A percentile compares a stretch with the other conserved stretches of the same genome.
Evolutionary conservation across 179 eudicot species (phyloP).

Genomic region (Silene noctiflora): DNA sequence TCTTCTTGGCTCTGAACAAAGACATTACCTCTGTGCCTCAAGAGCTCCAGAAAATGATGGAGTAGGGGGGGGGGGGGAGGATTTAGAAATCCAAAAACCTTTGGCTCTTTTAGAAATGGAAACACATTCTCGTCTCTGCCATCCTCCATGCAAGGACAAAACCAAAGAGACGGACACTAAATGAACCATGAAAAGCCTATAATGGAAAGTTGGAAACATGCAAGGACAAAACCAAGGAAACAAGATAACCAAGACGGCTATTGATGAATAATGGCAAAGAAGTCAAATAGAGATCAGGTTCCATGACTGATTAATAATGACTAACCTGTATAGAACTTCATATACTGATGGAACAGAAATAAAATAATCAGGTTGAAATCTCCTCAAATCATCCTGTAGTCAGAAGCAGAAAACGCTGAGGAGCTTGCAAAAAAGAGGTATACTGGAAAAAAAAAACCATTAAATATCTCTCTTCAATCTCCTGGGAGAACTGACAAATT

Average conservation of each 20-base stretch:
- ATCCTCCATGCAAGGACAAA: too few species aligned
- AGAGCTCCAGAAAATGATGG: too few species aligned
- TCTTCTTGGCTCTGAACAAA: too few species aligned
- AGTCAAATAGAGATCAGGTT: not conserved
- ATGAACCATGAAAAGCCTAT: not conserved
- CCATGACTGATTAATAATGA: slow-evolving; percentile 1
- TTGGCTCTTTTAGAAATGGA: not conserved
- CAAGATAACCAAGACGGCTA: not conserved
- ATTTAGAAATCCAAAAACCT: too few species aligned
- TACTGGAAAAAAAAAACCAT: not conserved
- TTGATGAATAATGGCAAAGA: not conserved
- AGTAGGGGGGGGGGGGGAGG: too few species aligned
- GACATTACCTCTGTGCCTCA: too few species aligned
- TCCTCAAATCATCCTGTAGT: slow-evolving; percentile 79
- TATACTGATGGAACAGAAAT: slow-evolving; percentile 84
- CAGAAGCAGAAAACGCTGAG: slow-evolving; percentile 16
- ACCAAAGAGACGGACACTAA: too few species aligned
- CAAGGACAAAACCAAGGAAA: not conserved
- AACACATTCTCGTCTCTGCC: not conserved
- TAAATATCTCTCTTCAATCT: not conserved
- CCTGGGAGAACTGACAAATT: not conserved
- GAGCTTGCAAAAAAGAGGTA: not conserved
- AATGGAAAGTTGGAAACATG: not conserved
- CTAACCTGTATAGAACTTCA: slow-evolving; percentile 89
- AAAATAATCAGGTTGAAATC: slow-evolving; percentile 75